These are phyloP conservation scores for Iberis pinnata DNA, from an alignment of 345 rosid genomes.

Conservation along the genomic window DNA sequence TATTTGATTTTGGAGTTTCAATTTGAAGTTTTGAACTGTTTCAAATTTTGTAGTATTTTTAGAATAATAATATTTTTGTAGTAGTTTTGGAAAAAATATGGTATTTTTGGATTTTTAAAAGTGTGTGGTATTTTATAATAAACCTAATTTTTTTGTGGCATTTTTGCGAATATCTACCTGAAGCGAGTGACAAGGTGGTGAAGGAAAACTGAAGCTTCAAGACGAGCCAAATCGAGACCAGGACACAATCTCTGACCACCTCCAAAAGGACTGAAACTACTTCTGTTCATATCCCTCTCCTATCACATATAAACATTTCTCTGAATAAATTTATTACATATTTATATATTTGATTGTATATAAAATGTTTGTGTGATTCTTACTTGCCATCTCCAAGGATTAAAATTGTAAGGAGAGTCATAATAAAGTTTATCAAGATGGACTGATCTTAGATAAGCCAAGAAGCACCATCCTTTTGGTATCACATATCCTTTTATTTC, in stretches of 20 bases:
- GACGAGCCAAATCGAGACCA: constrained; percentile 89
- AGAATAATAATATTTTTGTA: too few species aligned
- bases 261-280: constrained; percentile 84
- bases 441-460: constrained; percentile 80
- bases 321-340: not conserved
- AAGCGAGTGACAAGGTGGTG: constrained; percentile 79
- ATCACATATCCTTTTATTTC: constrained; percentile 74
- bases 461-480: constrained; percentile 92
- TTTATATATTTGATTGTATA: not conserved
- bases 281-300: constrained; percentile 52
- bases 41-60: too few species aligned
- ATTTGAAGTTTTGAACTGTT: too few species aligned
- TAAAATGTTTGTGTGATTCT: constrained; percentile 14
- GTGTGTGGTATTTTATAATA: too few species aligned
- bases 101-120: too few species aligned
- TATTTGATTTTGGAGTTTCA: too few species aligned
- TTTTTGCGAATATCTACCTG: constrained; percentile 72
- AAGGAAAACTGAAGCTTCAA: constrained; percentile 82
- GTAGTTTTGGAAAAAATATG: too few species aligned
- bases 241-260: constrained; percentile 97
- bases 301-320: constrained; percentile 13
- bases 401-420: constrained; percentile 70
- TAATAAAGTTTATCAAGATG: constrained; percentile 84
- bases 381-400: constrained; percentile 99
- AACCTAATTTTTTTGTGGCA: too few species aligned